Evolutionary conservation across 306 rosid genomes (phyloP).

Genomic region (Malus orientalis): DNA sequence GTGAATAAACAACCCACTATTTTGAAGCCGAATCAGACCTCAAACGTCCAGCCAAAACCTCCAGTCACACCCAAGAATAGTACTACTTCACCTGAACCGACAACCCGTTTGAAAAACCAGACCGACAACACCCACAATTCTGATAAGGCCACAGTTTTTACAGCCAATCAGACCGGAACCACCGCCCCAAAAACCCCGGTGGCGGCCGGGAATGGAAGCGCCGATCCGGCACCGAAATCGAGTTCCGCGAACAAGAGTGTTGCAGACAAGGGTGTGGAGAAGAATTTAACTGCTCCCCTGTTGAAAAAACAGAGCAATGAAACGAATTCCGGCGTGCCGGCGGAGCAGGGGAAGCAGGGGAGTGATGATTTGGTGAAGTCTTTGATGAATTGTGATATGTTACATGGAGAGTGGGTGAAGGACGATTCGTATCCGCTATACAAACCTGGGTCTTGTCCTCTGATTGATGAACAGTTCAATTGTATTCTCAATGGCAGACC

Average conservation of each 20-base stretch:
- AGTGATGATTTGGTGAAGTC: conserved; percentile 38
- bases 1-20: conserved; percentile 8
- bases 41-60: neutral
- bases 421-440: conserved; percentile 75
- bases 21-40: conserved; percentile 30
- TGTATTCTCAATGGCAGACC: conserved; percentile 79
- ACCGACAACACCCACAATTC: conserved; percentile 6
- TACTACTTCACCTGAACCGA: conserved; percentile 2
- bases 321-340: conserved; percentile 11
- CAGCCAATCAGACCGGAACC: conserved; percentile 19
- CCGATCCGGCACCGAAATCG: neutral
- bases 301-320: conserved; percentile 28
- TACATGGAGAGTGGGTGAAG: conserved; percentile 72
- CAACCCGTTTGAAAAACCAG: conserved; percentile 6
- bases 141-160: neutral
- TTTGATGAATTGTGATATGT: conserved; percentile 68
- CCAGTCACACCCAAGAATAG: neutral
- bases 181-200: conserved; percentile 2
- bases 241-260: conserved; percentile 2
- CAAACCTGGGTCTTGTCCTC: conserved; percentile 64
- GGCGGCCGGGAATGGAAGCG: conserved; percentile 4
- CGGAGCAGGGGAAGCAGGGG: conserved; percentile 13
- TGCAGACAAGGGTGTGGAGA: conserved; percentile 2
- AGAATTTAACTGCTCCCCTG: conserved; percentile 39
- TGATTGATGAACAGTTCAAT: conserved; percentile 79